Evolutionary conservation across 2,329 filamentous ascomycete genomes (phyloP), one percentile per base, ranked within the genome.

Genomic region (Dothistroma septosporum): DNA sequence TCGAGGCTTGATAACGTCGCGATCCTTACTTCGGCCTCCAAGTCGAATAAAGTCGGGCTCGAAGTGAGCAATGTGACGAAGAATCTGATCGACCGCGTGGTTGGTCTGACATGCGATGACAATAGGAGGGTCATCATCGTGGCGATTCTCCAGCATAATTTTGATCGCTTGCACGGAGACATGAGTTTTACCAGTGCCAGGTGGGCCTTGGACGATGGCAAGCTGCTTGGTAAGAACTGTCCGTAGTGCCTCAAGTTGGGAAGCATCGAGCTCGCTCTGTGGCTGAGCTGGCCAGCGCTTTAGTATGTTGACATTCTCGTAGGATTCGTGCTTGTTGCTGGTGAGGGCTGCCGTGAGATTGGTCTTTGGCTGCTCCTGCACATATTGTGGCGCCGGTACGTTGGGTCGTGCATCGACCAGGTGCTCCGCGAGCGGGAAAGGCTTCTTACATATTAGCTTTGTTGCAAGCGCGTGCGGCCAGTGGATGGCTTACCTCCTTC

Each of bases 21-120:
- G 75, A 61, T 90, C 87, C 55, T 85, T 83, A 19, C 88, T 90
- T 32, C 89, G 83, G 2, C 87, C 86, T 47, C 91, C 91, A 10
- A 90, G 75, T 9, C 87, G 83, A 53, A 88, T 76, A 60, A 92
- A 86, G 0, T 84, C 81, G 0, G 76, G 73, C 66, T 88, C 86
- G 66, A 88, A 88, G 6, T 77, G 70, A 0, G 85, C 78, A 16
- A 91, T 80, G 58, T 87, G 84, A 0, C 78, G 76, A 0, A 96
- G 78, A 0, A 97, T 79, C 70, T 96, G 92, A 67, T 97, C 92
- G 0, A 96, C 77, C 0, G 92, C 92, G 74, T 96, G 91, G 61
- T 97, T 97, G 0, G 92, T 97, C 68, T 96, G 91, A 8, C 91
- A 91, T 0, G 91, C 84, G 3, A 96, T 80, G 21, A 96, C 81